A percentile compares a stretch with the other conserved stretches of the same genome.
Conservation (phyloP, 2,329 filamentous ascomycete genomes). For the Microcera coccophila region DNA sequence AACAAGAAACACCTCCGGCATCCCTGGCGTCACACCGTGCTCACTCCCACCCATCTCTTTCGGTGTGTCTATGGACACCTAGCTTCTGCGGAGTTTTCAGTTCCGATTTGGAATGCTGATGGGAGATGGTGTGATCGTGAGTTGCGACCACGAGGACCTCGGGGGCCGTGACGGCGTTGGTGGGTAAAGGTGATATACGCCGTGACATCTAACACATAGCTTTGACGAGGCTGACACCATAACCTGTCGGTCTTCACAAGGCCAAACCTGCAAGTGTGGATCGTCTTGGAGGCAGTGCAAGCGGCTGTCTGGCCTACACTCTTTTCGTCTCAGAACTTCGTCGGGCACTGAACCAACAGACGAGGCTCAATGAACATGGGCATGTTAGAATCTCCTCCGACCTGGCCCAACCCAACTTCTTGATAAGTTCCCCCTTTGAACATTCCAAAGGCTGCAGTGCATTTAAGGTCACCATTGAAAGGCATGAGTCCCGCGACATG, state of each 20-base stretch:
- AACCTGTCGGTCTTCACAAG: no score
- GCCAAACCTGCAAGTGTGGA: no score
- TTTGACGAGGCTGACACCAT: no score
- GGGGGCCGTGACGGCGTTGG: constrained; percentile 1
- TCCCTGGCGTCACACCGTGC: background rate
- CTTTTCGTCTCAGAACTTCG: no score
- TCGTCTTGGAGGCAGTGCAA: no score
- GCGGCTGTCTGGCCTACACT: no score
- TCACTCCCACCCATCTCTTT: background rate
- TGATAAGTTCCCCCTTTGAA: background rate
- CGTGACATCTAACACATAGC: no score
- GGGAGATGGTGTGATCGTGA: background rate
- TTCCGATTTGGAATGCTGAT: background rate
- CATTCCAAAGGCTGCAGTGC: background rate
- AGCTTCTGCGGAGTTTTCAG: background rate
- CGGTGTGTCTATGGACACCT: constrained; percentile 1
- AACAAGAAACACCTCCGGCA: background rate
- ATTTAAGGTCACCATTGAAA: background rate
- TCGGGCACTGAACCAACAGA: no score
- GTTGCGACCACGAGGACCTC: constrained; percentile 3
- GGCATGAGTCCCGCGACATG: background rate
- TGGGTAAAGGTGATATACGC: no score
- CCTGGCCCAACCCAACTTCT: no score
- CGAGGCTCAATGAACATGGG: no score
- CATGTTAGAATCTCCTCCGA: no score